Evolutionary conservation across 106 monocot species (phyloP).

Genomic region (Dioscorea alata): DNA sequence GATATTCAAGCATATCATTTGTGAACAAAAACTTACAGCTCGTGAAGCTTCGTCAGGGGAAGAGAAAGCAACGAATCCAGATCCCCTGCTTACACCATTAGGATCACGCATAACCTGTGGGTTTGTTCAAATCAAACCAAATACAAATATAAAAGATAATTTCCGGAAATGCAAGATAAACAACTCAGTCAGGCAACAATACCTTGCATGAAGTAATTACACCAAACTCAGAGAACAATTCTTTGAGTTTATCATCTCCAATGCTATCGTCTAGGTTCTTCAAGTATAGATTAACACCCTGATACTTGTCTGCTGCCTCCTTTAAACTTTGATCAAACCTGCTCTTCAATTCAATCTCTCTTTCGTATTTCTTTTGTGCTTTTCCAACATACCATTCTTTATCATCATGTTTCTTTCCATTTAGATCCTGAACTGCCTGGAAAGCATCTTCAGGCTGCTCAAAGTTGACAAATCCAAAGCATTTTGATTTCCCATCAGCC

Average conservation of each 20-base stretch:
- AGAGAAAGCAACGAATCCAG: constrained; percentile 67
- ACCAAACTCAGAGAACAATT: constrained; percentile 53
- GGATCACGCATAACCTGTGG: constrained; percentile 67
- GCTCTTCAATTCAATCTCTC: constrained; percentile 57
- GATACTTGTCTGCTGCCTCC: constrained; percentile 48
- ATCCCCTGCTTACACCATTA: constrained; percentile 58
- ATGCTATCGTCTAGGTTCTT: constrained; percentile 74
- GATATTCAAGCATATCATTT: background rate
- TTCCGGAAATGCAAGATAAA: background rate
- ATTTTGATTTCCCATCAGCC: constrained; percentile 61
- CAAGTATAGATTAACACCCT: constrained; percentile 63
- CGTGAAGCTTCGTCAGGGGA: constrained; percentile 63
- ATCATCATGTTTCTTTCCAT: constrained; percentile 62
- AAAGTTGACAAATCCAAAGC: constrained; percentile 80
- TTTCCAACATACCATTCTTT: constrained; percentile 70
- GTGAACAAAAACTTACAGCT: constrained; percentile 40
- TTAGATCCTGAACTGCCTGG: constrained; percentile 57
- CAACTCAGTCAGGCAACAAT: background rate
- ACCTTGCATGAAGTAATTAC: constrained; percentile 74
- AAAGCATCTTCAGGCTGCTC: constrained; percentile 65
- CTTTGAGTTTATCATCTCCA: constrained; percentile 58
- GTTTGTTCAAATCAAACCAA: background rate
- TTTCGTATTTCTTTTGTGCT: constrained; percentile 69
- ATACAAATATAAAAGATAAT: background rate
- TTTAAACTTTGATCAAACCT: constrained; percentile 52